A percentile compares a stretch with the other conserved stretches of the same genome.
phyloP scores from a whole-genome alignment of 352 stramenopile genomes.

The Lagenidium sp. region DNA sequence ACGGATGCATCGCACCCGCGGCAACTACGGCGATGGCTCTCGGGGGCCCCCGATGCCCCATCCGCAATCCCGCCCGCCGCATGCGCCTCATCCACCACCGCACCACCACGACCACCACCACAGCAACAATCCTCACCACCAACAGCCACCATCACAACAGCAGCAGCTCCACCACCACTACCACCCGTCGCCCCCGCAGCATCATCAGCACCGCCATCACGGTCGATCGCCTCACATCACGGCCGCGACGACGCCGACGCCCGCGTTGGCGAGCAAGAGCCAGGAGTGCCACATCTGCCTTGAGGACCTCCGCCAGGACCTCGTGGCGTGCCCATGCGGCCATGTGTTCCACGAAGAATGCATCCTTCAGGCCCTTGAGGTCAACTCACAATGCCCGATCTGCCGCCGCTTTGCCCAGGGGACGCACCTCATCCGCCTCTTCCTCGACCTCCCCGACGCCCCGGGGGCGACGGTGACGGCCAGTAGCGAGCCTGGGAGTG shows the following conservation, averaged over 20 bases:
- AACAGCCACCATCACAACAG: too few species aligned
- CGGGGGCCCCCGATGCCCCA: too few species aligned
- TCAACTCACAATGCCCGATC: slow-evolving; percentile 66
- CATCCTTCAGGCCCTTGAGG: slow-evolving; percentile 63
- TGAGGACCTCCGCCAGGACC: slow-evolving; percentile 54
- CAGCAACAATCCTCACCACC: too few species aligned
- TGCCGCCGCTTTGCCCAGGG: slow-evolving; percentile 38
- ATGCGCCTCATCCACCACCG: too few species aligned
- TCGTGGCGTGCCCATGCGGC: slow-evolving; percentile 51
- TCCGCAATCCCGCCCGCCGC: too few species aligned
- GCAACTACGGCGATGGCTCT: too few species aligned
- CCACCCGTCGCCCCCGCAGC: too few species aligned
- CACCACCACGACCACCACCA: too few species aligned
- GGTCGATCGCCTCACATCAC: too few species aligned
- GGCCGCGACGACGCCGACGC: neutral
- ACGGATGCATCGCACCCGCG: too few species aligned
- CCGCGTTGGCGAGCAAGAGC: slow-evolving; percentile 13
- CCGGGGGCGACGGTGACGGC: neutral
- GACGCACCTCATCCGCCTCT: slow-evolving; percentile 47
- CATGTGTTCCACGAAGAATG: slow-evolving; percentile 69
- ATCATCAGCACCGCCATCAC: too few species aligned
- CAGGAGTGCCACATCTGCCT: slow-evolving; percentile 82
- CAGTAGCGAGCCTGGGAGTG: neutral
- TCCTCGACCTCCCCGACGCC: slow-evolving; percentile 37
- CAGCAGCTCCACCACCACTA: too few species aligned